These are phyloP conservation scores for Dryadomyces quercus-mongolicae DNA, from an alignment of 2,329 filamentous ascomycete species.

Conservation along the genomic window DNA sequence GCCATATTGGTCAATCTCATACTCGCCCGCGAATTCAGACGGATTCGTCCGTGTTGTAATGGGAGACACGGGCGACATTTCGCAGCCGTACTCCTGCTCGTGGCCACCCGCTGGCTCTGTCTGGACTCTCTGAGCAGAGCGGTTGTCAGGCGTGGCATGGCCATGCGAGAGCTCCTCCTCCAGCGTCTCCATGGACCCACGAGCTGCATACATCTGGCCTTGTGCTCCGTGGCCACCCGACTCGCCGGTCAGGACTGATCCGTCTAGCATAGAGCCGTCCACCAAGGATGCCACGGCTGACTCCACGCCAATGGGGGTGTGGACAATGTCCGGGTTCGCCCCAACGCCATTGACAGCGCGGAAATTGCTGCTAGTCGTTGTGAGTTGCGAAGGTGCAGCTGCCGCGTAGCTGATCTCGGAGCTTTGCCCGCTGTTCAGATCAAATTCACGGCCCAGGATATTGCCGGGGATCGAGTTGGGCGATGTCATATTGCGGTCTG, in stretches of 20 bases:
- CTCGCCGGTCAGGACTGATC: constrained; percentile 55
- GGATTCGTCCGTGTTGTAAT: constrained; percentile 11
- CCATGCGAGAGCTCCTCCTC: constrained; percentile 22
- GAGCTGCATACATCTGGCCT: constrained; percentile 20
- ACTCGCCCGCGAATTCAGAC: constrained; percentile 36
- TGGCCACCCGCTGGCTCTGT: constrained; percentile 6
- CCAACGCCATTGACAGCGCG: constrained; percentile 60
- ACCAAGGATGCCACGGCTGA: constrained; percentile 81
- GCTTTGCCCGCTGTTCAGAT: constrained; percentile 37
- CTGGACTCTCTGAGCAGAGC: constrained; percentile 26
- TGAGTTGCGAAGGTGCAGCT: constrained; percentile 24
- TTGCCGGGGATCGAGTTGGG: constrained; percentile 44
- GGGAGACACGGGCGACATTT: constrained; percentile 20
- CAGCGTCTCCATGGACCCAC: constrained; percentile 25
- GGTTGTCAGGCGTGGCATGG: constrained; percentile 23
- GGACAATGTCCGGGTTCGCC: constrained; percentile 65
- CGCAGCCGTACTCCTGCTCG: constrained; percentile 6
- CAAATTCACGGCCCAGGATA: constrained; percentile 35
- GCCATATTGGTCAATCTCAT: constrained; percentile 46
- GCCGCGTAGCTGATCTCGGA: constrained; percentile 39
- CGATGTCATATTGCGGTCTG: constrained; percentile 27
- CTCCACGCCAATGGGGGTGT: constrained; percentile 62
- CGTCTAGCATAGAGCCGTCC: constrained; percentile 58
- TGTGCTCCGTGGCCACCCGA: constrained; percentile 40
- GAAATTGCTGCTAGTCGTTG: constrained; percentile 40